Evolutionary conservation across 192 early-diverging fungal species (phyloP).

Genomic region (Phycomyces blakesleeanus): DNA sequence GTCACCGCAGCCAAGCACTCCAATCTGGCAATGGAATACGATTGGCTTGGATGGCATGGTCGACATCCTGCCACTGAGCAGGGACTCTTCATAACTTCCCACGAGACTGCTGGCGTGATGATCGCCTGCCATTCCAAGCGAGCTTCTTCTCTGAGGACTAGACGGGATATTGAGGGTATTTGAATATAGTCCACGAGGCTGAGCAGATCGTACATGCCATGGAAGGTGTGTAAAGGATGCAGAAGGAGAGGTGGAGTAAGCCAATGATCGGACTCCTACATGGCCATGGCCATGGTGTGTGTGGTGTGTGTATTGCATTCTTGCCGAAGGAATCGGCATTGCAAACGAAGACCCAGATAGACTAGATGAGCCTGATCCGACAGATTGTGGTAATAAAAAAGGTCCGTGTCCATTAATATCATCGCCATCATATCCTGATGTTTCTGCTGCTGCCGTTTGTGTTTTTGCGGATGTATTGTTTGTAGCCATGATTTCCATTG

Average conservation of each 20-base stretch:
- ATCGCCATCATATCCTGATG: too few species aligned
- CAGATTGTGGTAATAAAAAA: too few species aligned
- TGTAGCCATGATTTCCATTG: background rate
- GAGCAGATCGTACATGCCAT: conserved; percentile 20
- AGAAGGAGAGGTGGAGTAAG: conserved; percentile 25
- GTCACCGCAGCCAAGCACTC: conserved; percentile 59
- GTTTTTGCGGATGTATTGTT: too few species aligned
- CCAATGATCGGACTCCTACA: background rate
- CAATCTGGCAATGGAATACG: conserved; percentile 66
- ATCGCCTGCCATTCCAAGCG: conserved; percentile 8
- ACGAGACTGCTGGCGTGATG: conserved; percentile 34
- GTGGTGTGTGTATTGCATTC: conserved; percentile 36
- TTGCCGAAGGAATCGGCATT: conserved; percentile 19
- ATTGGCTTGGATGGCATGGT: conserved; percentile 71
- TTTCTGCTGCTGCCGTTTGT: too few species aligned
- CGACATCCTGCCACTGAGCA: conserved; percentile 74
- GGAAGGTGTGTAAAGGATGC: background rate
- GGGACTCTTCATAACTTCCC: conserved; percentile 64
- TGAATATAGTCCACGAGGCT: conserved; percentile 4
- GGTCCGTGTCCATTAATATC: too few species aligned
- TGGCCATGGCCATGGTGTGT: too few species aligned
- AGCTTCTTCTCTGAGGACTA: conserved; percentile 14
- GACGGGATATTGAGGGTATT: conserved; percentile 21
- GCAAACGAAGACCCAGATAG: background rate
- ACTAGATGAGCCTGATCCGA: too few species aligned